Evolutionary conservation across 768 basidiomycete genomes (phyloP), one percentile per base, ranked within the genome.

Genomic region (Holtermanniella nyarrowii): DNA sequence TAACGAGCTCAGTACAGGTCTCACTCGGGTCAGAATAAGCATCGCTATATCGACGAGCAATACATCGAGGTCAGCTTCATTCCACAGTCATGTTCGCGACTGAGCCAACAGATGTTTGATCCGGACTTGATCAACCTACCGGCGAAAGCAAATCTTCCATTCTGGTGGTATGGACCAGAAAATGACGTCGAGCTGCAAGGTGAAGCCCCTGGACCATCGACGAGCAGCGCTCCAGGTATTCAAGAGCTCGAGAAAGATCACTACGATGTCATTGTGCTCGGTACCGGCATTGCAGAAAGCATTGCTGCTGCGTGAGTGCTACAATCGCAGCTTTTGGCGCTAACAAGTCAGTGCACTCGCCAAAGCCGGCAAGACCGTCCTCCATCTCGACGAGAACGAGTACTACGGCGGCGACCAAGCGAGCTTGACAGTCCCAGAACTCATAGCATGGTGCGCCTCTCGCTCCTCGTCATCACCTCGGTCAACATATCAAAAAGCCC

Each of bases 401-500:
- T 86, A 88, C 69, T 97, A 97, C 61, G 93, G 91, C 42, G 83
- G 77, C 13, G 76, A 82, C 44, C 81, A 89, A 68, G 88, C 91
- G 0, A 84, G 82, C 22, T 69, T 96, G 23, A 82, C 85, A 0
- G 74, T 91, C 1, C 81, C 86, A 50, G 93, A 97, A 65, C 76
- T 95, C 16, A 63, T 79, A 13, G 22, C 76, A 42, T 91, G 86
- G 88, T 78, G 79, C 10, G 76, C 82, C 44, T 51, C 59, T 0
- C 72, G 67, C 24, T 62, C 66, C 13, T 48, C 60, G 39, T 51
- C 69, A 11, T 42, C 47, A 14, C 21, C 21, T 10, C 10, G 7
- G 7, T 10, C 16, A 37, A 16, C 16, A 11, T 49, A 26, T 37
- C 26, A 20, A 13, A 16, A 7, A 13, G 23, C 22, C 23, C 16